Base-by-base conservation (phyloP, 1,284 basidiomycete genomes). In the Irpex sp. region DNA sequence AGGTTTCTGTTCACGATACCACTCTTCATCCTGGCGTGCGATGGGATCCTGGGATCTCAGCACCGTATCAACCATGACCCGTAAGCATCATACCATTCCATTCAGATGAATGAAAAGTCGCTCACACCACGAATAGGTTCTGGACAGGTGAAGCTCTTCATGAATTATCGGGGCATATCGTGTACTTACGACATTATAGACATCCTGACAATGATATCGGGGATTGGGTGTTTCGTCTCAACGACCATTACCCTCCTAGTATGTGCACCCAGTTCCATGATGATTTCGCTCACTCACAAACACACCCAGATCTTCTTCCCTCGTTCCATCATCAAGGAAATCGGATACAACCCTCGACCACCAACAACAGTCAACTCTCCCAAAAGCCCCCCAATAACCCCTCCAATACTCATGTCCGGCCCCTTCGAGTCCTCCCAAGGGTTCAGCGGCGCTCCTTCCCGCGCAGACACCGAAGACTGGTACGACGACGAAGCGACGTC, bases 191-290 rank as follows among this genome's bases (percentile, higher is more conserved):
- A 63, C 33, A 52, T 35, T 35, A 60, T 64, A 82, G 88, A 91
- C 71, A 82, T 89, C 63, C 75, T 91, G 9, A 72, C 86, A 58
- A 86, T 89, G 82, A 67, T 86, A 54, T 85, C 83, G 14, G 87
- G 80, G 10, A 80, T 91, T 33, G 89, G 89, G 9, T 86, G 85
- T 67, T 85, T 90, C 68, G 78, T 88, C 19, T 90, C 88, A 4
- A 88, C 88, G 23, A 83, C 83, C 33, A 88, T 91, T 53, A 91
- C 88, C 1, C 77, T 91, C 47, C 77, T 91, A 18, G 88, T 89
- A 67, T 67, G 81, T 70, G 59, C 61, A 55, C 12, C 39, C n/a
- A n/a, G 1, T 37, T 51, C 51, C 45, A 16, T 51, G 6, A 18
- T n/a, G 28, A 9, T 52, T 10, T 16, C 14, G 16, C 19, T 49